Conservation (phyloP, 768 basidiomycete genomes). For the Jaapia argillacea region DNA sequence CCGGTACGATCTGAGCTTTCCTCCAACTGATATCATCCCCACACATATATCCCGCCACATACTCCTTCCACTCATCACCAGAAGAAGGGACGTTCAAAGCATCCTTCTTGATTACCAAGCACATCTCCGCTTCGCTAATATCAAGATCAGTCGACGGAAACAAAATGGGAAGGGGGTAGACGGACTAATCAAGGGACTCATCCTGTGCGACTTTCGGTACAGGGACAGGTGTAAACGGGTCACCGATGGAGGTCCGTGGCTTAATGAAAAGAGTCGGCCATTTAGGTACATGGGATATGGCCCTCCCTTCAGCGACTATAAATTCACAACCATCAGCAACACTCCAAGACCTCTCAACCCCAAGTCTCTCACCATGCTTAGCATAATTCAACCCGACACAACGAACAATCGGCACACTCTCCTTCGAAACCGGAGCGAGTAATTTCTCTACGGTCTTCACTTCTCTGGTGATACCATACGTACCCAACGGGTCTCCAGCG, state of each 20-base stretch:
- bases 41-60: background rate
- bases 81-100: background rate
- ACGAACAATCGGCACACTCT: background rate
- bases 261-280: background rate
- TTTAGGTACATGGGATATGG: background rate
- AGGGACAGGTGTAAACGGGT: background rate
- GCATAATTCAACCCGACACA: background rate
- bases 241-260: background rate
- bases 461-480: background rate
- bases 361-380: background rate
- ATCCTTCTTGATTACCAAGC: background rate
- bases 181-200: background rate
- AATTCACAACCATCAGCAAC: background rate
- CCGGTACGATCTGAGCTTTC: background rate
- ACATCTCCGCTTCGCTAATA: background rate
- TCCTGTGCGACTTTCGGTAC: background rate
- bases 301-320: background rate
- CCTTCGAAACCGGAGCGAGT: background rate
- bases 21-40: background rate
- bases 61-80: background rate
- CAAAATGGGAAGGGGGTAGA: background rate
- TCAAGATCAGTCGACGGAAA: background rate
- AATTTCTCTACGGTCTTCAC: background rate
- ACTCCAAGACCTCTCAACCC: background rate
- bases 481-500: background rate